These are phyloP conservation scores for Neurospora cerealis DNA, from an alignment of 495 filamentous ascomycete genomes.

Conservation along the genomic window DNA sequence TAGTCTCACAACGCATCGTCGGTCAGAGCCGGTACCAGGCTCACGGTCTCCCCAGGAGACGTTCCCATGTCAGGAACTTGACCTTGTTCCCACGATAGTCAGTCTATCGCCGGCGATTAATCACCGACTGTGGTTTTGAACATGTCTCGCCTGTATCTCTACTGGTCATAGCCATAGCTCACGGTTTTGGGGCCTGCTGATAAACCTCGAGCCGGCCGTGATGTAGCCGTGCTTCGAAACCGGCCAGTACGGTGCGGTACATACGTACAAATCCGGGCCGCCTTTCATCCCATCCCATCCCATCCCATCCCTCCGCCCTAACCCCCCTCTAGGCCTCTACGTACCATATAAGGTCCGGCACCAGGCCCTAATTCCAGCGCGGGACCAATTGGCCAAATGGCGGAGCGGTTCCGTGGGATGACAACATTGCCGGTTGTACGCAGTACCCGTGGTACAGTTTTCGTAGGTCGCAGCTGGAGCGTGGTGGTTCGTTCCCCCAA, in stretches of 20 bases:
- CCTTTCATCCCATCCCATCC: neutral
- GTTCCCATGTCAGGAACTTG: neutral
- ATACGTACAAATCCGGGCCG: neutral
- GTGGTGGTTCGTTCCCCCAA: neutral
- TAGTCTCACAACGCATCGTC: neutral
- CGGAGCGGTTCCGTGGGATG: neutral
- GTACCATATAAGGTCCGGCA: neutral
- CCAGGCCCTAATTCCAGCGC: neutral
- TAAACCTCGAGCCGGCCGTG: neutral
- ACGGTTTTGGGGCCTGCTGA: neutral
- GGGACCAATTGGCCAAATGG: neutral
- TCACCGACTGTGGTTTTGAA: neutral
- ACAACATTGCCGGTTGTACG: neutral
- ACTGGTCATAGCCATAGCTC: neutral
- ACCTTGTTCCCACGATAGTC: neutral
- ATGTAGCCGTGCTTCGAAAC: neutral
- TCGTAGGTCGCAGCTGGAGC: neutral
- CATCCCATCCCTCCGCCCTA: neutral
- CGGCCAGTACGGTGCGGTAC: neutral
- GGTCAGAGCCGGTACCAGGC: neutral
- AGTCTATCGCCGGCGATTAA: neutral
- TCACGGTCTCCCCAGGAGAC: neutral
- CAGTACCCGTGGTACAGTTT: neutral
- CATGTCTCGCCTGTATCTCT: neutral
- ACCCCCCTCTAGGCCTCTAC: neutral